Evolutionary conservation across 257 asterid genomes (phyloP).

Genomic region (Leonotis leonurus): DNA sequence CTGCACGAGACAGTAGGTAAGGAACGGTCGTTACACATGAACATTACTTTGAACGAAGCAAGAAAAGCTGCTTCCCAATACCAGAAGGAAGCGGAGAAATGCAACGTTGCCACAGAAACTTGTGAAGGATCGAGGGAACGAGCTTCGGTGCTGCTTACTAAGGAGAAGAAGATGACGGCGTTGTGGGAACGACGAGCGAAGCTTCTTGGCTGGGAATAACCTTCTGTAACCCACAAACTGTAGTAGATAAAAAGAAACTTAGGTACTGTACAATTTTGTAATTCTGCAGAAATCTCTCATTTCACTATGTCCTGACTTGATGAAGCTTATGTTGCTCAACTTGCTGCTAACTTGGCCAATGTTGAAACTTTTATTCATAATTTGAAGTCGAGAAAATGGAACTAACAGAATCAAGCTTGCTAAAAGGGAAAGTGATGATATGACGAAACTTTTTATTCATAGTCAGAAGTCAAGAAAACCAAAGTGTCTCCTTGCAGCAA

Average conservation of each 20-base stretch:
- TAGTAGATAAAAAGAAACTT: neutral
- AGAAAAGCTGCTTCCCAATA: conserved; percentile 66
- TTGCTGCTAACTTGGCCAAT: neutral
- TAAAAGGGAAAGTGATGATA: too few relatives aligned
- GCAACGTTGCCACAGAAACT: conserved; percentile 81
- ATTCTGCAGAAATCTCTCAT: neutral
- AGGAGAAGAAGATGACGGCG: conserved; percentile 59
- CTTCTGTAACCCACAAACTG: neutral
- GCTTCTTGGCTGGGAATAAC: conserved; percentile 58
- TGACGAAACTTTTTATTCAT: conserved; percentile 8
- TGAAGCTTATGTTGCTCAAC: neutral
- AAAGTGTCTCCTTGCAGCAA: conserved; percentile 7
- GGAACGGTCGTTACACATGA: conserved; percentile 64
- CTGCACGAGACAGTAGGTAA: conserved; percentile 54
- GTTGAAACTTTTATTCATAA: conserved; percentile 18
- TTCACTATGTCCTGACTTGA: neutral
- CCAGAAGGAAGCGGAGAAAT: conserved; percentile 81
- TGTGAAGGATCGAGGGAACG: conserved; percentile 85
- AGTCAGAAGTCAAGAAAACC: too few relatives aligned
- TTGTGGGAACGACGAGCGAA: conserved; percentile 79
- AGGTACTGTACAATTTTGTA: neutral
- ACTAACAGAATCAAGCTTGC: too few relatives aligned
- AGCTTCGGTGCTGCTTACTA: conserved; percentile 46
- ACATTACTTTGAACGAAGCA: conserved; percentile 66
- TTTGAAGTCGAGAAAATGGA: neutral